Evolutionary conservation across 2,329 filamentous ascomycete genomes (phyloP), one percentile per base, ranked within the genome.

Genomic region (Teratosphaeria destructans): DNA sequence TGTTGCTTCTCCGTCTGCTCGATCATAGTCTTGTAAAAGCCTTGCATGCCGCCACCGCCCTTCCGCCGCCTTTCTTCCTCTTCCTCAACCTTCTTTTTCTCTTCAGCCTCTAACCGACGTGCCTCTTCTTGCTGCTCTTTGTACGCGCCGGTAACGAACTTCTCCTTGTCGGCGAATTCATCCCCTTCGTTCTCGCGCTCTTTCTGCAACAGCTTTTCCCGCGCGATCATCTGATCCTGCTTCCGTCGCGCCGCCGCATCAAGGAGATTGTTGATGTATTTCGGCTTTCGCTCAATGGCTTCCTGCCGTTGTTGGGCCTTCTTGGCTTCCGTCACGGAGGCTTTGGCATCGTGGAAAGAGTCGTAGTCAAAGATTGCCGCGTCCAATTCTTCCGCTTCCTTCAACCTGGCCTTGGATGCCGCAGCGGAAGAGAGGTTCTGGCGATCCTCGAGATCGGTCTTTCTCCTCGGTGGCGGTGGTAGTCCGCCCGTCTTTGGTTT

Each of bases 351-450:
- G 75, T 90, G 92, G 26, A 90, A 88, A 1, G 82, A 82, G 71
- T 95, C 90, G 76, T 94, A 95, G 75, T 94, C 89, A 77, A 92
- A 94, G 65, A 94, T 85, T 55, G 84, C 86, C 1, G 88, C 78
- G 67, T 94, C 89, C 8, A 87, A 70, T 61, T 83, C 80, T 62
- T 85, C 79, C 2, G 88, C 88, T 16, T 83, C 82, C 63, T 85
- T 79, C 43, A 83, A 82, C 65, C 87, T 80, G 66, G 82, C 84
- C 57, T 83, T 82, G 29, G 87, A 83, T 34, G 83, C 78, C 35
- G 86, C 77, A 1, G 82, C 76, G 66, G 83, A 83, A 3, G 88
- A 88, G 1, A 90, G 79, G 68, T 91, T 87, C 55, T 67, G 63
- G 26, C 64, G 49, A 69, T 74, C 70, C 34, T 64, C 66, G 6